Evolutionary conservation across 805 yeast species (phyloP).

Genomic region (Wickerhamomyces alni): DNA sequence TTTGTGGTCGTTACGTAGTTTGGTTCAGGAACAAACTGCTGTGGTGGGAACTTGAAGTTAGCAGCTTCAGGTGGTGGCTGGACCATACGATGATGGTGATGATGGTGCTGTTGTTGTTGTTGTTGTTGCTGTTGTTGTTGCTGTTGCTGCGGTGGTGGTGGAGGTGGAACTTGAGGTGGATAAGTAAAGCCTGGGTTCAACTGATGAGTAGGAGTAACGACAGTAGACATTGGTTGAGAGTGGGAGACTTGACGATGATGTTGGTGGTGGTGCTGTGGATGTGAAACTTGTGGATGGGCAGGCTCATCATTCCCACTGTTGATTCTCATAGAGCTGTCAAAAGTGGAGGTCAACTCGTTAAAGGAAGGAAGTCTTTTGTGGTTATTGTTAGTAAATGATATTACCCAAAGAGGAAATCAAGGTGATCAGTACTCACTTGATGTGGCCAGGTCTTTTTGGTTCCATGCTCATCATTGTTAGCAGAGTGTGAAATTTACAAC

Average conservation of each 20-base stretch:
- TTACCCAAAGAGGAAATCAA: constrained; percentile 3
- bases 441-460: constrained; percentile 3
- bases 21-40: not conserved
- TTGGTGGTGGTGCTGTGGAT: not conserved
- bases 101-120: not conserved
- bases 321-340: constrained; percentile 4
- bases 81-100: not conserved
- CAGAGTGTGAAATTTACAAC: no score
- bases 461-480: constrained; percentile 10
- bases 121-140: not conserved
- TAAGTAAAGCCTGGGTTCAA: no score
- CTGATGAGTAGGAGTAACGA: no score
- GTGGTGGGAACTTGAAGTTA: not conserved
- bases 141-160: not conserved
- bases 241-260: not conserved
- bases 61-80: not conserved
- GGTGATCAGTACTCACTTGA: constrained; percentile 9
- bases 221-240: not conserved
- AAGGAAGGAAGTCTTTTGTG: constrained; percentile 21
- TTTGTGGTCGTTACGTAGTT: not conserved
- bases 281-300: no score
- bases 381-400: constrained; percentile 10
- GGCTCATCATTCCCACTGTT: not conserved
- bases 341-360: constrained; percentile 16
- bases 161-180: not conserved